Conservation (phyloP, 805 yeast species). For the Ogataea chonburiensis region DNA sequence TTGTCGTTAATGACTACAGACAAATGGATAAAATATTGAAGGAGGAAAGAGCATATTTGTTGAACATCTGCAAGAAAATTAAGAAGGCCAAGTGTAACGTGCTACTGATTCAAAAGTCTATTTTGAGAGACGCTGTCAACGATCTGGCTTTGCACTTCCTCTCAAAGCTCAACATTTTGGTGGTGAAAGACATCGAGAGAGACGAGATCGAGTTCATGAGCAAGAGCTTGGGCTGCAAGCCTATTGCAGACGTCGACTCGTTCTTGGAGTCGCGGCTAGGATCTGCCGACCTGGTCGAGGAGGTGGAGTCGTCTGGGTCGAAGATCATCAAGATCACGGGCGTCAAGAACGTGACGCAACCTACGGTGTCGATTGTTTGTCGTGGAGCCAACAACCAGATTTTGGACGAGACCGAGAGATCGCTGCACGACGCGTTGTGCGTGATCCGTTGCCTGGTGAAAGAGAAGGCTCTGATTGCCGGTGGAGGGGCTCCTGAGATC, state of each 20-base stretch:
- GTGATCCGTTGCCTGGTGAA: slow-evolving; percentile 86
- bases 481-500: slow-evolving; percentile 98
- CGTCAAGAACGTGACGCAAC: slow-evolving; percentile 53
- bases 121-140: slow-evolving; percentile 90
- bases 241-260: slow-evolving; percentile 91
- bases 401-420: slow-evolving; percentile 95
- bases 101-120: slow-evolving; percentile 85
- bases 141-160: slow-evolving; percentile 93
- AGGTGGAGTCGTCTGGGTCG: slow-evolving; percentile 86
- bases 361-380: slow-evolving; percentile 85
- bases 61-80: slow-evolving; percentile 93
- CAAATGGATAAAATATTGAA: slow-evolving; percentile 98
- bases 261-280: slow-evolving; percentile 94
- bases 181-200: slow-evolving; percentile 90
- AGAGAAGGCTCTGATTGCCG: slow-evolving; percentile 88
- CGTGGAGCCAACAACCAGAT: slow-evolving; percentile 93
- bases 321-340: slow-evolving; percentile 86
- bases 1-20: slow-evolving; percentile 95
- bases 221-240: slow-evolving; percentile 87
- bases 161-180: slow-evolving; percentile 90
- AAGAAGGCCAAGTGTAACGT: slow-evolving; percentile 97
- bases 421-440: slow-evolving; percentile 96
- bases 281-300: slow-evolving; percentile 88
- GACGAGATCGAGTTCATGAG: slow-evolving; percentile 92
- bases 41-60: slow-evolving; percentile 93